phyloP scores from a whole-genome alignment of 768 basidiomycete genomes.

The Brasilioporus rufonigricans region DNA sequence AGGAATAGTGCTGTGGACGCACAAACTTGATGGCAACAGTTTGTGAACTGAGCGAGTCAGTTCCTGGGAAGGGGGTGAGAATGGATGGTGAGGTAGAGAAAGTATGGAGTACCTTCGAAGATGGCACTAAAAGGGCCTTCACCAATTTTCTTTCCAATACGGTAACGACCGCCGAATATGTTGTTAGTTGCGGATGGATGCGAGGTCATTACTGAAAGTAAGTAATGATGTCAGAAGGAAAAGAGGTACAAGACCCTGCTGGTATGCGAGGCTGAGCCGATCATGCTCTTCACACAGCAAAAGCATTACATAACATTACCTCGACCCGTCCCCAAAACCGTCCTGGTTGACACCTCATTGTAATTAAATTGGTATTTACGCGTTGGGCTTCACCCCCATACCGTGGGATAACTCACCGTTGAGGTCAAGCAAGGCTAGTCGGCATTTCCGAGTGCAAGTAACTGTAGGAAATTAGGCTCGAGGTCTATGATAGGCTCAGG shows the following conservation, averaged over 20 bases:
- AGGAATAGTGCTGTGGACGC: constrained; percentile 36
- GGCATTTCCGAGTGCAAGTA: too few relatives aligned
- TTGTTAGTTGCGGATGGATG: constrained; percentile 64
- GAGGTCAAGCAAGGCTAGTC: too few relatives aligned
- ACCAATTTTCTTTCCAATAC: constrained; percentile 98
- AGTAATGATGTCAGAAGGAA: constrained; percentile 10
- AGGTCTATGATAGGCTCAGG: too few relatives aligned
- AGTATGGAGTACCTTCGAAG: constrained; percentile 63
- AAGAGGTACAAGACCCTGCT: constrained; percentile 18
- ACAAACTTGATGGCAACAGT: constrained; percentile 99
- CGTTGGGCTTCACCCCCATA: too few relatives aligned
- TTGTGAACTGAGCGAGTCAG: constrained; percentile 96
- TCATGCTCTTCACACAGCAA: too few relatives aligned
- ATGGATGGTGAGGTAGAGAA: neutral
- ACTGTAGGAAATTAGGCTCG: too few relatives aligned
- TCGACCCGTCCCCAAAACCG: too few relatives aligned
- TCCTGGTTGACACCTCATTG: too few relatives aligned
- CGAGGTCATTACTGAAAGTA: constrained; percentile 45
- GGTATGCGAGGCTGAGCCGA: constrained; percentile 21
- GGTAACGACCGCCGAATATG: constrained; percentile 92
- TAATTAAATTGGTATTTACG: too few relatives aligned
- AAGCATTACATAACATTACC: too few relatives aligned
- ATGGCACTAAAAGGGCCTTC: constrained; percentile 98
- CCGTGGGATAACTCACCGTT: too few relatives aligned
- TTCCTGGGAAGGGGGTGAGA: constrained; percentile 53